A percentile compares a stretch with the other conserved stretches of the same genome.
Evolutionary conservation across 202 grass and related monocot species (phyloP).

Genomic region (Miscanthus sacchariflorus): DNA sequence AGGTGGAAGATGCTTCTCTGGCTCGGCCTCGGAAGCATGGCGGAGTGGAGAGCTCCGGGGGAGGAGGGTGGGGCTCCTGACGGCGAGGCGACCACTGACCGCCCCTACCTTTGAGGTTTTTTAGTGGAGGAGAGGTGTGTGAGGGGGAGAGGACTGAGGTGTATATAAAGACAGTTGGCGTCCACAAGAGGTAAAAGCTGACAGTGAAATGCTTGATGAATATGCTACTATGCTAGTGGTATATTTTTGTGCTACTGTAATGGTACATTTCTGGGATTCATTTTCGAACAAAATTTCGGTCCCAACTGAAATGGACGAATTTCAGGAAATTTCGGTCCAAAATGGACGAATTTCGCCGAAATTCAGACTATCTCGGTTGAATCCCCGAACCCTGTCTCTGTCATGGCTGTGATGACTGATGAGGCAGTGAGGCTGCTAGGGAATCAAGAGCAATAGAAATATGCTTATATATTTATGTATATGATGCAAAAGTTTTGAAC

Average conservation of each 20-base stretch:
- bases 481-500: not conserved
- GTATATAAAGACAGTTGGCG: conserved; percentile 54
- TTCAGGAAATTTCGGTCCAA: no score
- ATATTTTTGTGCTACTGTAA: no score
- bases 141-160: conserved; percentile 38
- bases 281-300: no score
- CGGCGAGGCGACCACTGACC: conserved; percentile 14
- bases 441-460: not conserved
- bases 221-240: not conserved
- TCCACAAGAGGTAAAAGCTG: conserved; percentile 26
- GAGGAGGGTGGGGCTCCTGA: conserved; percentile 13
- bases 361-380: no score
- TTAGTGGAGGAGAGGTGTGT: not conserved
- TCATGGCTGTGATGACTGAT: not conserved
- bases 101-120: not conserved
- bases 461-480: not conserved
- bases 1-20: conserved; percentile 65
- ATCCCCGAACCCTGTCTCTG: no score
- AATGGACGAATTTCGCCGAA: no score
- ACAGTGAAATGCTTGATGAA: not conserved
- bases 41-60: not conserved
- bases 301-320: no score
- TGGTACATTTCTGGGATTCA: no score
- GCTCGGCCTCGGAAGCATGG: conserved; percentile 60
- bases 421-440: no score